Evolutionary conservation across 257 asterid species (phyloP).

Genomic region (Scutellaria barbata): DNA sequence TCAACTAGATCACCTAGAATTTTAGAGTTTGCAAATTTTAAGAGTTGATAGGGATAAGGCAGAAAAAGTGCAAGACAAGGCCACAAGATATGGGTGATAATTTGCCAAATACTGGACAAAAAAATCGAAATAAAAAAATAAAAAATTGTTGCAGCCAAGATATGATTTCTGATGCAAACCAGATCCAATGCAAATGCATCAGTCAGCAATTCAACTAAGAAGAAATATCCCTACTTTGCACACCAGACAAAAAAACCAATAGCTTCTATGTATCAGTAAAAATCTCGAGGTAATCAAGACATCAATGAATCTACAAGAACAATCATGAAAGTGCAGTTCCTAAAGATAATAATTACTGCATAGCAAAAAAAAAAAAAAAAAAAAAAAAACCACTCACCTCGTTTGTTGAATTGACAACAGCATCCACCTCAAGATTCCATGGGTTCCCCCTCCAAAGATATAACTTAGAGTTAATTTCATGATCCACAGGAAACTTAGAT

Average conservation of each 20-base stretch:
- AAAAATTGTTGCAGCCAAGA: background rate
- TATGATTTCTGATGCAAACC: background rate
- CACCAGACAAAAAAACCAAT: background rate
- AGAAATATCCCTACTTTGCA: background rate
- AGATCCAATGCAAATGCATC: background rate
- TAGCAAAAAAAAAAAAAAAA: background rate
- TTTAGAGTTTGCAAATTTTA: constrained; percentile 8
- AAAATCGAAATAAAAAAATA: background rate
- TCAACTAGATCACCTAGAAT: constrained; percentile 18
- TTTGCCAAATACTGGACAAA: background rate
- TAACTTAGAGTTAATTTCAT: constrained; percentile 75
- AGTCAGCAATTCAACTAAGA: constrained; percentile 6
- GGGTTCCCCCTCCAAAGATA: constrained; percentile 96
- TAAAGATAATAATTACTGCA: no score
- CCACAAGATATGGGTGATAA: constrained; percentile 14
- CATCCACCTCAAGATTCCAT: constrained; percentile 98
- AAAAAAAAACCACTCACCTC: constrained; percentile 63
- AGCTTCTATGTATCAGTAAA: background rate
- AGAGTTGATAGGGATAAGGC: background rate
- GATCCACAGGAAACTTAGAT: constrained; percentile 82
- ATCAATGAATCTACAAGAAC: no score
- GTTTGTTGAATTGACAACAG: constrained; percentile 87
- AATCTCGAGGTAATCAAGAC: background rate
- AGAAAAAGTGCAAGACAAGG: background rate
- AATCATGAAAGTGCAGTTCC: no score